Conservation (phyloP, 352 stramenopile species). For the Globisporangium barbulae region DNA sequence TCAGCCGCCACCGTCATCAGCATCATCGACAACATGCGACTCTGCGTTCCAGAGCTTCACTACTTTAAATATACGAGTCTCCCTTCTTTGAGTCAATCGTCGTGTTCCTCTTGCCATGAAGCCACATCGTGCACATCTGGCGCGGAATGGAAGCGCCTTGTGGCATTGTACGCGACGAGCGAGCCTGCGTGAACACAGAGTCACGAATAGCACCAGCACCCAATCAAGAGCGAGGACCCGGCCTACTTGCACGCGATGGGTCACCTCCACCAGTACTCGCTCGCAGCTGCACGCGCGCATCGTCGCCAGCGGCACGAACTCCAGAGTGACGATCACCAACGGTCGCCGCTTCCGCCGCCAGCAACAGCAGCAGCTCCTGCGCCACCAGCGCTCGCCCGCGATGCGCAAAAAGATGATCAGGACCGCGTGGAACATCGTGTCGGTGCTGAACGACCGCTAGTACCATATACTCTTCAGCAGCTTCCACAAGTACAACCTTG, state of each 20-base stretch:
- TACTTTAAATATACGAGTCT: background rate
- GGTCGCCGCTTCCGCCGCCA: constrained; percentile 18
- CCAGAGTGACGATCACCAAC: background rate
- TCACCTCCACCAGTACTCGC: constrained; percentile 22
- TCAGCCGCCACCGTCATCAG: too few species aligned
- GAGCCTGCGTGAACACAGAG: constrained; percentile 2
- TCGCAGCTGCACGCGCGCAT: constrained; percentile 27
- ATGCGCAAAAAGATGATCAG: constrained; percentile 79
- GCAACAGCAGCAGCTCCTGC: constrained; percentile 14
- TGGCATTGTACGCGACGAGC: background rate
- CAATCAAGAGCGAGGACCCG: background rate
- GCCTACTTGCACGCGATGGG: constrained; percentile 14
- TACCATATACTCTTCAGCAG: constrained; percentile 88
- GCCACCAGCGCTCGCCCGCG: constrained; percentile 32
- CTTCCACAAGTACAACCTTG: constrained; percentile 86
- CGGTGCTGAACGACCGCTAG: constrained; percentile 75
- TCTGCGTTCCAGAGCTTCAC: too few species aligned
- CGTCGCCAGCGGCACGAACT: background rate
- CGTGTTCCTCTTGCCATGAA: too few species aligned
- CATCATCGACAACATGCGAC: too few species aligned
- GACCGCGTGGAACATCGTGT: constrained; percentile 83
- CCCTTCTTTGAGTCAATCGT: background rate
- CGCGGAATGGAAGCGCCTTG: background rate
- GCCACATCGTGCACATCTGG: background rate
- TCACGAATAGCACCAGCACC: background rate